phyloP scores from a whole-genome alignment of 2,329 filamentous ascomycete species.

The Acarospora socialis region DNA sequence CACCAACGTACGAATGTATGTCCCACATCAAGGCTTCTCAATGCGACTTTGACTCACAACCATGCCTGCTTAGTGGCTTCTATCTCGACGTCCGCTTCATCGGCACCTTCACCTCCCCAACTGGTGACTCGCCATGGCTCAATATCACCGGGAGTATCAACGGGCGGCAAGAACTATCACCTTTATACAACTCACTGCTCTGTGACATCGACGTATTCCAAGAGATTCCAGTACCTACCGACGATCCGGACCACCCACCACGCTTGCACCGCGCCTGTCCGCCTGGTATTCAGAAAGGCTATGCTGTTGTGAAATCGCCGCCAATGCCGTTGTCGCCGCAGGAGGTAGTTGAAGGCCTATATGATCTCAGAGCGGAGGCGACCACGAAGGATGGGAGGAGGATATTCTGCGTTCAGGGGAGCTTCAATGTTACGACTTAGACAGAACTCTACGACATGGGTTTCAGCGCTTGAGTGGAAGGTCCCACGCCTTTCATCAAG shows the following conservation, averaged over 20 bases:
- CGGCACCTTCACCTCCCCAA: constrained; percentile 1
- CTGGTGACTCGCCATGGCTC: constrained; percentile 1
- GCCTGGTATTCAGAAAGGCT: not conserved
- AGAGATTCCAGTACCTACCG: not conserved
- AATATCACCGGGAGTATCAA: constrained; percentile 4
- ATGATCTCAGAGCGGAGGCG: constrained; percentile 3
- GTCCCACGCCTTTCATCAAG: too few relatives aligned
- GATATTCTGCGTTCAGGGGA: constrained; percentile 5
- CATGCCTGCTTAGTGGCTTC: constrained; percentile 1
- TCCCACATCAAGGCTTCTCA: too few relatives aligned
- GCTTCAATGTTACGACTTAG: constrained; percentile 4
- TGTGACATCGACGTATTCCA: constrained; percentile 6
- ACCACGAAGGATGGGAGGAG: constrained; percentile 3
- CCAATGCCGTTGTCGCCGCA: constrained; percentile 2
- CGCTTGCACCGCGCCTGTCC: constrained; percentile 4
- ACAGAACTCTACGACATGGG: too few relatives aligned
- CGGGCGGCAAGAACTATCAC: constrained; percentile 2
- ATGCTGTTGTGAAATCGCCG: constrained; percentile 2
- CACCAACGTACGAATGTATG: constrained; percentile 1
- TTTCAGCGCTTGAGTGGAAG: too few relatives aligned
- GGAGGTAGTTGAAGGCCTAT: not conserved
- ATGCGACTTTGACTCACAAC: not conserved
- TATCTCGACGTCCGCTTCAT: not conserved
- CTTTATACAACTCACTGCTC: constrained; percentile 2
- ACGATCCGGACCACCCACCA: not conserved